These are phyloP conservation scores for Eucalyptus viminalis DNA, from an alignment of 345 rosid genomes.

Conservation along the genomic window DNA sequence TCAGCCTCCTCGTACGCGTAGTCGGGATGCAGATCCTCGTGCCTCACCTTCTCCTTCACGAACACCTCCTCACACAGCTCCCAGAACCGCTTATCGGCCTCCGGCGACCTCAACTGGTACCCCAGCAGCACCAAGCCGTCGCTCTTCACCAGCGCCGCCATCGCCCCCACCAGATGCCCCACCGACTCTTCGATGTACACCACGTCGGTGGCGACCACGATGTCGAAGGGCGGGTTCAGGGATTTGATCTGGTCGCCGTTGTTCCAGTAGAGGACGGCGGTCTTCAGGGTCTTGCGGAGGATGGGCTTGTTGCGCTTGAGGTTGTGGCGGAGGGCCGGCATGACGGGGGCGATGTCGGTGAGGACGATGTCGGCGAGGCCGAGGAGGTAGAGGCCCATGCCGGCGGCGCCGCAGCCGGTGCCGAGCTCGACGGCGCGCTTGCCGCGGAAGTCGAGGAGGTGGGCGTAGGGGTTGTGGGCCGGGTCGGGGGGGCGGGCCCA, in stretches of 20 bases:
- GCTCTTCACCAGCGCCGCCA: constrained; percentile 55
- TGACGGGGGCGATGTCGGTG: constrained; percentile 72
- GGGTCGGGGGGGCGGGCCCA: constrained; percentile 27
- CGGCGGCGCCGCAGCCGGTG: constrained; percentile 83
- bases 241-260: constrained; percentile 47
- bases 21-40: constrained; percentile 75
- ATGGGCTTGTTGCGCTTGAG: constrained; percentile 79
- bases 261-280: constrained; percentile 61
- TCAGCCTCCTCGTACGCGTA: constrained; percentile 74
- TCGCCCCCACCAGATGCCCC: constrained; percentile 45
- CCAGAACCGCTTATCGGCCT: constrained; percentile 80
- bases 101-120: constrained; percentile 82
- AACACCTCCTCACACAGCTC: constrained; percentile 55
- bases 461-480: constrained; percentile 40
- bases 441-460: constrained; percentile 50
- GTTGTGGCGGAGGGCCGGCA: constrained; percentile 90
- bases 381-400: constrained; percentile 72
- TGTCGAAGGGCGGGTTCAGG: constrained; percentile 64
- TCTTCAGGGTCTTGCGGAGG: constrained; percentile 44
- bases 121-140: constrained; percentile 70
- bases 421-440: constrained; percentile 72
- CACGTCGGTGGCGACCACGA: constrained; percentile 81
- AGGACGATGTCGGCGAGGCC: constrained; percentile 70
- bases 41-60: constrained; percentile 63
- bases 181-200: constrained; percentile 77